phyloP scores from a whole-genome alignment of 1,139 yeast genomes.

The Komagataea norvegica region DNA sequence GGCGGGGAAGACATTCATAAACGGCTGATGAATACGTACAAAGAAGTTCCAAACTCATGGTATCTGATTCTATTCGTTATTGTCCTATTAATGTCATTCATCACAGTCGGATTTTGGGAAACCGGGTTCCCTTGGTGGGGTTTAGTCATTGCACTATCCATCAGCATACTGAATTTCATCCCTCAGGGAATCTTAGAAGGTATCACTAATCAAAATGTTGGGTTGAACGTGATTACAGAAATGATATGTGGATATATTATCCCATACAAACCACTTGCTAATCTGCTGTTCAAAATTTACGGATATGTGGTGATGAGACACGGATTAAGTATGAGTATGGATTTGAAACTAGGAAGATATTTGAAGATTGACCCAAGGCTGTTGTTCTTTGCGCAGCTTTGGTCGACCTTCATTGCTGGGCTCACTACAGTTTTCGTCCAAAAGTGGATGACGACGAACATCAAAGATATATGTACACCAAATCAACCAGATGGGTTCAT shows the following conservation, averaged over 20 bases:
- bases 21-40: constrained; percentile 33
- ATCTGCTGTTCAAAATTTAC: constrained; percentile 33
- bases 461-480: constrained; percentile 40
- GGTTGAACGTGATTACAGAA: constrained; percentile 37
- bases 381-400: constrained; percentile 42
- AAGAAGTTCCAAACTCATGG: constrained; percentile 42
- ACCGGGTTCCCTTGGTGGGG: constrained; percentile 38
- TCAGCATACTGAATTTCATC: constrained; percentile 33
- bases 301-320: constrained; percentile 50
- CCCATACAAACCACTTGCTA: constrained; percentile 35
- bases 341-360: constrained; percentile 51
- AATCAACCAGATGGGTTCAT: constrained; percentile 36
- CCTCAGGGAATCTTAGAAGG: constrained; percentile 39
- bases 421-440: constrained; percentile 37
- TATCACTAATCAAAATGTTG: constrained; percentile 38
- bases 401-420: constrained; percentile 38
- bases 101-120: constrained; percentile 29
- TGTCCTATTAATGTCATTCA: constrained; percentile 33
- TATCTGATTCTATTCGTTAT: constrained; percentile 31
- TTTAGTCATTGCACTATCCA: constrained; percentile 31
- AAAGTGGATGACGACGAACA: constrained; percentile 29
- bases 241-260: constrained; percentile 34
- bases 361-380: constrained; percentile 47
- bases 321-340: constrained; percentile 50
- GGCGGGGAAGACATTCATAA: constrained; percentile 39